These are phyloP conservation scores for Penicillium palitans DNA, from an alignment of 2,329 filamentous ascomycete genomes.

Conservation along the genomic window DNA sequence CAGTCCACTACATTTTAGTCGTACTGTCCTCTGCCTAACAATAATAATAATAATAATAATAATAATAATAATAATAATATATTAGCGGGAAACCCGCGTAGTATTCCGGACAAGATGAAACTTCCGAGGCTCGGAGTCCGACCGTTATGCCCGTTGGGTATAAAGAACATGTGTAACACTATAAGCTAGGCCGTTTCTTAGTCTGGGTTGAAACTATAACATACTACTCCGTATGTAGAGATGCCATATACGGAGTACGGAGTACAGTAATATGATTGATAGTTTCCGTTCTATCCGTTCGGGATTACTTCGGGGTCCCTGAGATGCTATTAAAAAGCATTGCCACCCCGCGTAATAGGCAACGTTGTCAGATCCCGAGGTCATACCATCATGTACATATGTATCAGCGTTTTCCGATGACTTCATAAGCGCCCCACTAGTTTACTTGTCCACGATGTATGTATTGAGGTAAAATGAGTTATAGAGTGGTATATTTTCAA, in stretches of 20 bases:
- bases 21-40: too few relatives aligned
- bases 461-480: neutral
- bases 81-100: neutral
- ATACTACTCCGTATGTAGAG: neutral
- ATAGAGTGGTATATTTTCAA: neutral
- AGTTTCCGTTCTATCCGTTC: neutral
- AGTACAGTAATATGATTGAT: neutral
- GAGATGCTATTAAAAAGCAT: neutral
- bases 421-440: neutral
- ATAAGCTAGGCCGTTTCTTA: neutral
- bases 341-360: neutral
- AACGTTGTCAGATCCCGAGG: neutral
- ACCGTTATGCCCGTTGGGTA: neutral
- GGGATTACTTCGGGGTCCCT: conserved; percentile 1
- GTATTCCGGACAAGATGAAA: neutral
- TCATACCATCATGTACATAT: neutral
- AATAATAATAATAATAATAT: neutral
- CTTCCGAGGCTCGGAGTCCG: conserved; percentile 5
- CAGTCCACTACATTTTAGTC: too few relatives aligned
- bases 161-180: neutral
- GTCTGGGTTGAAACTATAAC: neutral
- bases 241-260: neutral
- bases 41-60: too few relatives aligned
- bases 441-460: neutral
- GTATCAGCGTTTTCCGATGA: neutral